phyloP scores from a whole-genome alignment of 2,329 filamentous ascomycete species.

The Diplodia corticola region DNA sequence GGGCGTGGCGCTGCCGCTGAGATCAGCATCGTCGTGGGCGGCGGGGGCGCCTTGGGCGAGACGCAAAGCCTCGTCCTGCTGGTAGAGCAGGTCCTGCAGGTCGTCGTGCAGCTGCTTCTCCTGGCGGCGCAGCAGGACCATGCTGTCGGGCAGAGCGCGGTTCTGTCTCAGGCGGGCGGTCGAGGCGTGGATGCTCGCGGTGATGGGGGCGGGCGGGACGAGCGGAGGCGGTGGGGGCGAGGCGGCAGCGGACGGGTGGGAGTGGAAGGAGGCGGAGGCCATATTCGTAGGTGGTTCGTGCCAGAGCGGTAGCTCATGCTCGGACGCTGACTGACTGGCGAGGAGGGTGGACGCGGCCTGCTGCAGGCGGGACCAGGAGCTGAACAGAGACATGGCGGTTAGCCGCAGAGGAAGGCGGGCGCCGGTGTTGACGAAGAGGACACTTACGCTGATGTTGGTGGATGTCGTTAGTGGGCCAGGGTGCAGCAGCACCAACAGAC shows the following conservation, averaged over 20 bases:
- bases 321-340: background rate
- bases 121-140: conserved; percentile 54
- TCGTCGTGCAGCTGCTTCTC: conserved; percentile 57
- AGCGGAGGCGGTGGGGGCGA: conserved; percentile 17
- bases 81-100: conserved; percentile 61
- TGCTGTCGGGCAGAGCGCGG: conserved; percentile 37
- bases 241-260: background rate
- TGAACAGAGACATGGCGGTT: conserved; percentile 4
- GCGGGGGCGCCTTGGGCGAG: conserved; percentile 52
- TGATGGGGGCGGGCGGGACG: conserved; percentile 25
- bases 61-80: conserved; percentile 59
- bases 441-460: background rate
- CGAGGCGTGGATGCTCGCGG: conserved; percentile 25
- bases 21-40: conserved; percentile 50
- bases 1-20: conserved; percentile 53
- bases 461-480: too few species aligned
- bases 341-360: background rate
- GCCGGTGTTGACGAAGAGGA: background rate
- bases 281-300: background rate
- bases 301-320: conserved; percentile 22
- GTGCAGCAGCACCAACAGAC: background rate
- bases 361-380: conserved; percentile 11
- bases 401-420: background rate
- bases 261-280: background rate
- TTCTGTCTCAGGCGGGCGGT: conserved; percentile 21